phyloP scores from a whole-genome alignment of 352 stramenopile species.

The Globisporangium abappressorium region DNA sequence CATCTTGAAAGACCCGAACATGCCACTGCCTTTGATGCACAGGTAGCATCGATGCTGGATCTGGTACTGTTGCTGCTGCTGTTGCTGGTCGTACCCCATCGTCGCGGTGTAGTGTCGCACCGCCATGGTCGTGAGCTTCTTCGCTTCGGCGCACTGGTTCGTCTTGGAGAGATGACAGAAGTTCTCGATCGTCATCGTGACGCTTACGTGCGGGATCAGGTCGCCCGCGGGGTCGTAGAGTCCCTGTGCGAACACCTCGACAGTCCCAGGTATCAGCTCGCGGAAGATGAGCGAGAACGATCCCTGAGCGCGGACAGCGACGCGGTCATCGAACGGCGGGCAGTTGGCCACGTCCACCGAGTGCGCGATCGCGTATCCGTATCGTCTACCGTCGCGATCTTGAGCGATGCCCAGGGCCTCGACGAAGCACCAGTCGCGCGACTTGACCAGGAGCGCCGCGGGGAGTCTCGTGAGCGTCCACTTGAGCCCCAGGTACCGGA shows the following conservation, averaged over 20 bases:
- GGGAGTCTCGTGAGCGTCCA: conserved; percentile 42
- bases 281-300: conserved; percentile 36
- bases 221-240: conserved; percentile 40
- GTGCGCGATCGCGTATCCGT: conserved; percentile 39
- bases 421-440: conserved; percentile 28
- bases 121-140: conserved; percentile 48
- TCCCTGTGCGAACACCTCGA: conserved; percentile 41
- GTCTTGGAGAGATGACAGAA: conserved; percentile 27
- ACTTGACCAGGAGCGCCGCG: conserved; percentile 7
- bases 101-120: conserved; percentile 9
- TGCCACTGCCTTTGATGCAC: conserved; percentile 18
- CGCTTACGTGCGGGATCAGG: conserved; percentile 24
- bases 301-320: conserved; percentile 26
- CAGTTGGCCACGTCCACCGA: conserved; percentile 39
- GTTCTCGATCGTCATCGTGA: conserved; percentile 29
- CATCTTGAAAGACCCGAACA: conserved; percentile 15
- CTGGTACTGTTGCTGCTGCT: neutral
- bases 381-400: conserved; percentile 25
- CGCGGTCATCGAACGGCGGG: conserved; percentile 27
- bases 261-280: conserved; percentile 26
- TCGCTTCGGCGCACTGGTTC: conserved; percentile 39
- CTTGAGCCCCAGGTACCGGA: conserved; percentile 46
- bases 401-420: conserved; percentile 37
- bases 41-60: conserved; percentile 17
- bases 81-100: neutral